Base-by-base conservation (phyloP, 2,329 filamentous ascomycete genomes). In the Juglanconis oblonga region DNA sequence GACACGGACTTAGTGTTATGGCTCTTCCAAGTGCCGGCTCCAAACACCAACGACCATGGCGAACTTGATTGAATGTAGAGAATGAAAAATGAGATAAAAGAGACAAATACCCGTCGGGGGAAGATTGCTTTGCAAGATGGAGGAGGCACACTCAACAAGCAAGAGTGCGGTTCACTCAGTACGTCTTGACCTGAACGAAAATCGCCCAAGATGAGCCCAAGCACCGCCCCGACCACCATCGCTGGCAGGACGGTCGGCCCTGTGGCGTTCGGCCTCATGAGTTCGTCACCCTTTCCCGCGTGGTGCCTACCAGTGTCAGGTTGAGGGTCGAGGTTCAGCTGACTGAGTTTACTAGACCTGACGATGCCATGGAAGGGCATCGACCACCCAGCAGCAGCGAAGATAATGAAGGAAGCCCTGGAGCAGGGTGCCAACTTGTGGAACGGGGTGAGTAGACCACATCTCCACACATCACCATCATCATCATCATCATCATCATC, bases 401-500 rank as follows among this genome's bases (percentile, higher is more conserved):
- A 54, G 32, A 24, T 53, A 10, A 62, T 62, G 61, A 62, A 57
- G 35, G 14, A 49, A 17, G 76, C 85, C 8, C 69, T 87, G 6
- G 66, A 72, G 31, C 68, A 69, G 9, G 76, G 79, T 53, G 73
- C 72, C 65, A 79, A 73, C 62, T 75, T 81, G 57, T 89, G 86
- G 85, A 88, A 87, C 67, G 85, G 77, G 44, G 86, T 62, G 48
- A 58, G 59, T 5, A 48, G 17, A 42, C 38, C 17, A 52, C 31
- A 53, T 29, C 1, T 11, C 3, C 9, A 31, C 9, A 8, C 5
- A 29, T 36, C 9, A 45, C 42, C 3, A 45, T n/a, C 4, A n/a
- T 9, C 5, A 45, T 3, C n/a, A 29, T 5, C 14, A 17, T 14
- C 40, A 24, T 24, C 17, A 24, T 24, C 17, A 24, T 8, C 10